Conservation (phyloP, 345 rosid genomes). For the Hibiscus trionum region DNA sequence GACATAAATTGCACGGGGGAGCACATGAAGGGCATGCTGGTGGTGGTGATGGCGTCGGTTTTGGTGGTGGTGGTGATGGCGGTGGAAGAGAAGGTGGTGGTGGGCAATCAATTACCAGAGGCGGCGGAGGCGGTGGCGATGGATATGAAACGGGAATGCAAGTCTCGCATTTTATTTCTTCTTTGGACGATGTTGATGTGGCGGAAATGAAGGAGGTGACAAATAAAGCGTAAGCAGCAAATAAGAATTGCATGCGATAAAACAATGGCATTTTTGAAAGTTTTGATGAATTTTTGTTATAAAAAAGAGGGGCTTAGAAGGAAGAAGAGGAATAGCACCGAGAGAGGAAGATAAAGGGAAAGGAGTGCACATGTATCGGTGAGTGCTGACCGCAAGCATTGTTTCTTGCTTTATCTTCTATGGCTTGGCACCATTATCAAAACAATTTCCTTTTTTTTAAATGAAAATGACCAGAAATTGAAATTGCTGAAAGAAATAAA, state of each 20-base stretch:
- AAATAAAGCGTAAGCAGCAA: neutral
- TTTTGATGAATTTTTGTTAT: neutral
- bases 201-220: neutral
- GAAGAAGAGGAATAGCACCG: neutral
- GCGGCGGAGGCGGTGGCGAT: slow-evolving; percentile 28
- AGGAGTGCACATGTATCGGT: slow-evolving; percentile 1
- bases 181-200: slow-evolving; percentile 12
- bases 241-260: neutral
- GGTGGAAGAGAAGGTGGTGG: slow-evolving; percentile 12
- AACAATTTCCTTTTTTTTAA: neutral
- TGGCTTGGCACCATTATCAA: neutral
- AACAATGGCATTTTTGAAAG: neutral
- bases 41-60: slow-evolving; percentile 16
- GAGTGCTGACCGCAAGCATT: slow-evolving; percentile 22
- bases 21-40: neutral
- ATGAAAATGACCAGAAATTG: neutral
- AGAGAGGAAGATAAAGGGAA: neutral
- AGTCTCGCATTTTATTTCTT: slow-evolving; percentile 19
- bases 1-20: neutral
- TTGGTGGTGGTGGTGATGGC: slow-evolving; percentile 1
- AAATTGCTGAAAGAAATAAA: neutral
- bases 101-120: slow-evolving; percentile 15
- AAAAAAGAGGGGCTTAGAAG: neutral
- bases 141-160: slow-evolving; percentile 14
- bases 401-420: slow-evolving; percentile 12